Percentiles rank a stretch among this genome's conserved stretches.
Conservation (phyloP, 805 yeast species). For the Candida peoriensis region DNA sequence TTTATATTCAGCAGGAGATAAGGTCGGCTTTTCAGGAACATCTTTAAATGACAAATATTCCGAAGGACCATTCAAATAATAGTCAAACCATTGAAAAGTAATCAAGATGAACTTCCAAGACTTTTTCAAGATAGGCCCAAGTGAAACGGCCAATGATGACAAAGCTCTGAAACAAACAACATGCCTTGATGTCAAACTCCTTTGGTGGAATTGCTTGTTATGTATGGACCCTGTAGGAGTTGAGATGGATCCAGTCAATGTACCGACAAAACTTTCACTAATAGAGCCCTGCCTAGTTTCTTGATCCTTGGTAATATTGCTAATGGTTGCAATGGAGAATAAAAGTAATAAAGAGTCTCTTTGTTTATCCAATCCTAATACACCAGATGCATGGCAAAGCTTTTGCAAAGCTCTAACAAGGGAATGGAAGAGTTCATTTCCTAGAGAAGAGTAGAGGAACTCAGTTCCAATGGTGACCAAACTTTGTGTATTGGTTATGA, state of each 20-base stretch:
- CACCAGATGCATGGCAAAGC: constrained; percentile 77
- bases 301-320: constrained; percentile 28
- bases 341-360: constrained; percentile 53
- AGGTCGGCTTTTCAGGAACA: constrained; percentile 35
- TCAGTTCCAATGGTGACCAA: constrained; percentile 41
- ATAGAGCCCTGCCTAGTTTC: constrained; percentile 32
- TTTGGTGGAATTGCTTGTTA: constrained; percentile 26
- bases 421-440: constrained; percentile 62
- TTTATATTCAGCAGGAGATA: constrained; percentile 41
- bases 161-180: constrained; percentile 75
- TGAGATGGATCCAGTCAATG: constrained; percentile 25
- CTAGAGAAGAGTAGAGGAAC: constrained; percentile 62
- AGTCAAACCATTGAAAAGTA: constrained; percentile 76
- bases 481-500: constrained; percentile 31
- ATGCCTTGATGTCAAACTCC: constrained; percentile 60
- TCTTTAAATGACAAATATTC: constrained; percentile 32
- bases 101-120: constrained; percentile 64
- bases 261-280: constrained; percentile 48
- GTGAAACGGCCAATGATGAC: constrained; percentile 66
- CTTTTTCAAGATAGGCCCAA: constrained; percentile 66
- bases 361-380: constrained; percentile 50
- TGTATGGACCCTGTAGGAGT: constrained; percentile 7
- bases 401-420: constrained; percentile 73
- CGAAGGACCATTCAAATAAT: constrained; percentile 59
- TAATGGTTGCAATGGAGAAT: constrained; percentile 42